Evolutionary conservation across 805 yeast species (phyloP), one percentile per base, ranked within the genome.

Genomic region (Sugiyamaella boreocaroliniensis): DNA sequence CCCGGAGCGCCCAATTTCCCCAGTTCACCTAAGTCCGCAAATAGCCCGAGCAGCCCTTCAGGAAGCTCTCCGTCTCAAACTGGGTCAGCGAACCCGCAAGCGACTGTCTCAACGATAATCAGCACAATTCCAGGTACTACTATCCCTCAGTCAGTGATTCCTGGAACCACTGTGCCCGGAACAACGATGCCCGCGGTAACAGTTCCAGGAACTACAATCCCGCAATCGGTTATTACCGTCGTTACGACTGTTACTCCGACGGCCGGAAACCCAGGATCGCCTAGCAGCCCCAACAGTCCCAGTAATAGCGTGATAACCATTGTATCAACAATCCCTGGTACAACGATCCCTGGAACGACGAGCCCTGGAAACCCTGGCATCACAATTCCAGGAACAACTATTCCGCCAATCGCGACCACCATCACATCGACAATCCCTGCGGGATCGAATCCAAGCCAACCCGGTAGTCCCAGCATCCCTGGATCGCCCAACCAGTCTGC

Each of bases 351-450:
- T 10, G 59, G 58, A 5, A 32, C 44, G 2, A 34, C 58, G 12
- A 43, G 40, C 16, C 52, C 54, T 18, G 56, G 49, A 26, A 54
- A 41, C 19, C 49, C 61, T 12, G 62, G 61, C 8, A 52, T 61
- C 11, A 57, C 62, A 2, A 22, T 61, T 16, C 64, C 58, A 22
- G 57, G 61, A 22, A 57, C 62, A 4, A 47, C 53, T 1, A 29
- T 54, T 26, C 58, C 60, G 2, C 60, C 52, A 10, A 34, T 48
- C 16, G 53, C 54, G 4, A 52, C 56, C 43, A 48, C 63, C 43
- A 40, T 50, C 55, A 22, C 52, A 0, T 34, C 58, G n/a, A 58
- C 54, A 2, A 32, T 32, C n/a, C 37, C 37, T 22, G 26, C 26
- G 6, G 26, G 26, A 3, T 22, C 26, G 26, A 22, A 3, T 22